Percentiles rank a stretch among this genome's conserved stretches.
phyloP scores from a whole-genome alignment of 2,329 filamentous ascomycete species.

The Botrytis medusae region DNA sequence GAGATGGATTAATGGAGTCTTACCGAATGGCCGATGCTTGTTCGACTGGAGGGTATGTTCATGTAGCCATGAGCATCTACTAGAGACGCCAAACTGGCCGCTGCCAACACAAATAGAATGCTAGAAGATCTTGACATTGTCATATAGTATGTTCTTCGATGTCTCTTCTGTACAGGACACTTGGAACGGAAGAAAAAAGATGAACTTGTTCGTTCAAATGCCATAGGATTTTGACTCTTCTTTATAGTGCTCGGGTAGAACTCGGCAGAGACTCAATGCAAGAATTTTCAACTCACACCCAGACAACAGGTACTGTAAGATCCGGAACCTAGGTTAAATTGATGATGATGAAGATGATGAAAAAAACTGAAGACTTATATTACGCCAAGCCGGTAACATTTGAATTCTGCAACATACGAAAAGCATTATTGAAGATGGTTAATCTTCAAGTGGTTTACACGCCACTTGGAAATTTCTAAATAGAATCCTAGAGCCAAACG shows the following conservation, averaged over 20 bases:
- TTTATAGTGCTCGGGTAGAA: background rate
- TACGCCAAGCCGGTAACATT: background rate
- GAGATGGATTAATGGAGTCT: constrained; percentile 38
- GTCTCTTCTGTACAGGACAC: background rate
- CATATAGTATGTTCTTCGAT: too few relatives aligned
- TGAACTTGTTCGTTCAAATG: background rate
- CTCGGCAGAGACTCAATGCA: background rate
- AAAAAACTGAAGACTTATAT: background rate
- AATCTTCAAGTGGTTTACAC: background rate
- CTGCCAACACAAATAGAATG: background rate
- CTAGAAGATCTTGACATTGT: background rate
- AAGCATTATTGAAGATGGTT: background rate
- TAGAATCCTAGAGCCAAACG: background rate
- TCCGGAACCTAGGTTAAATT: background rate
- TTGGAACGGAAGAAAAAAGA: background rate
- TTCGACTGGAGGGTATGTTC: constrained; percentile 46
- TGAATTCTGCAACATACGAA: background rate
- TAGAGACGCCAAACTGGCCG: background rate
- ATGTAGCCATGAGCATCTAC: constrained; percentile 48
- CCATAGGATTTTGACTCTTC: background rate
- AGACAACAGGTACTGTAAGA: background rate
- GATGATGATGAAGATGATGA: background rate
- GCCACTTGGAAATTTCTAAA: background rate
- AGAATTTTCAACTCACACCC: background rate
- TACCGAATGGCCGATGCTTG: constrained; percentile 47